A percentile compares a stretch with the other conserved stretches of the same genome.
Conservation (phyloP, 345 rosid genomes). For the Syzygium grande region DNA sequence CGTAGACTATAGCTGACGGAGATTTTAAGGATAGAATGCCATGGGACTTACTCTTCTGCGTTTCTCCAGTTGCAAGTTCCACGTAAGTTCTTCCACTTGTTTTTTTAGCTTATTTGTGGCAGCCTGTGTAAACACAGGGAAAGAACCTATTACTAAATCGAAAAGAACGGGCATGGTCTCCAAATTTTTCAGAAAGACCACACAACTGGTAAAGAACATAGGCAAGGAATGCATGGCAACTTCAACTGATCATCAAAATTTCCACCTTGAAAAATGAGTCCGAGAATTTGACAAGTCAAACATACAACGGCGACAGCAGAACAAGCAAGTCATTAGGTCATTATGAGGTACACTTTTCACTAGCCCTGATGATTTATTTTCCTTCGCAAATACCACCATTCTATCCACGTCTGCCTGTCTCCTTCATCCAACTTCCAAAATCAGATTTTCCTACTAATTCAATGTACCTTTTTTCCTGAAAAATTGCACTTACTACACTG, state of each 20-base stretch:
- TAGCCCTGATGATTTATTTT: not conserved
- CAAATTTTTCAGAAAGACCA: not conserved
- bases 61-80: conserved; percentile 96
- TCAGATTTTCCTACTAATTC: not conserved
- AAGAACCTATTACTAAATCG: not conserved
- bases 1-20: not conserved
- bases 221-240: not conserved
- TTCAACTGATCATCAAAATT: not conserved
- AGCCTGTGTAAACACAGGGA: conserved; percentile 42
- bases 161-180: not conserved
- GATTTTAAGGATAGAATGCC: not conserved
- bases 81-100: conserved; percentile 97
- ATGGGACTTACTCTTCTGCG: conserved; percentile 73
- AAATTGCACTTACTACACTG: not conserved
- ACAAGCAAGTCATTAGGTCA: not conserved
- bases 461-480: not conserved
- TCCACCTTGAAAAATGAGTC: not conserved
- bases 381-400: not conserved
- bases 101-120: conserved; percentile 96
- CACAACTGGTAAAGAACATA: not conserved
- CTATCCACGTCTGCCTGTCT: not conserved
- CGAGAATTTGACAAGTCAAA: not conserved
- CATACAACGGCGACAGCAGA: not conserved
- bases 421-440: not conserved
- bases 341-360: not conserved